phyloP scores from a whole-genome alignment of 441 rosid genomes.

The Pelargonium citronellum region DNA sequence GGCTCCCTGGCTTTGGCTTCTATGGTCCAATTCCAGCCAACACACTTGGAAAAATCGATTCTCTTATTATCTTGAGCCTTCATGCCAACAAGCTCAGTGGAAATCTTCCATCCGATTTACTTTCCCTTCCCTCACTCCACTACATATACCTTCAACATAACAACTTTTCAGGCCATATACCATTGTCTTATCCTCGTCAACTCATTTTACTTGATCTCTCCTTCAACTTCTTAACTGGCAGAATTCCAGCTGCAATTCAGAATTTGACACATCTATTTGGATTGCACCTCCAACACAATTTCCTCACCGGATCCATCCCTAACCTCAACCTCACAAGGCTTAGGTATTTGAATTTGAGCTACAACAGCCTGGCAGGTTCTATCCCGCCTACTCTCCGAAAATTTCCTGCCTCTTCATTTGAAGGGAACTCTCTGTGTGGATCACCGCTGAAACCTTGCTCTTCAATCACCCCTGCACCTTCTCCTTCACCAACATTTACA shows the following conservation, averaged over 20 bases:
- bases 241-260: slow-evolving; percentile 39
- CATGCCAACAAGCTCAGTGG: slow-evolving; percentile 53
- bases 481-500: slow-evolving; percentile 45
- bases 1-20: slow-evolving; percentile 60
- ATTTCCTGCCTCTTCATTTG: slow-evolving; percentile 48
- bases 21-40: slow-evolving; percentile 53
- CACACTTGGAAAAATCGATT: slow-evolving; percentile 59
- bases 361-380: slow-evolving; percentile 54
- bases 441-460: slow-evolving; percentile 47
- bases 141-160: slow-evolving; percentile 53
- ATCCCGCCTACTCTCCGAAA: slow-evolving; percentile 47
- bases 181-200: slow-evolving; percentile 38
- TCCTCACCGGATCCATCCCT: slow-evolving; percentile 54
- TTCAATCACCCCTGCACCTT: slow-evolving; percentile 37
- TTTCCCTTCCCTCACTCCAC: slow-evolving; percentile 53
- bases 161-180: slow-evolving; percentile 56
- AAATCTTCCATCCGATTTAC: slow-evolving; percentile 46
- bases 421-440: slow-evolving; percentile 60
- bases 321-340: slow-evolving; percentile 40
- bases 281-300: slow-evolving; percentile 49
- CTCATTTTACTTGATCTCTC: slow-evolving; percentile 58
- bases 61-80: slow-evolving; percentile 54
- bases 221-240: slow-evolving; percentile 47
- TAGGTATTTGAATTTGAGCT: slow-evolving; percentile 49
- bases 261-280: slow-evolving; percentile 48